Conservation (phyloP, 306 rosid species). For the Rosa multiflora region DNA sequence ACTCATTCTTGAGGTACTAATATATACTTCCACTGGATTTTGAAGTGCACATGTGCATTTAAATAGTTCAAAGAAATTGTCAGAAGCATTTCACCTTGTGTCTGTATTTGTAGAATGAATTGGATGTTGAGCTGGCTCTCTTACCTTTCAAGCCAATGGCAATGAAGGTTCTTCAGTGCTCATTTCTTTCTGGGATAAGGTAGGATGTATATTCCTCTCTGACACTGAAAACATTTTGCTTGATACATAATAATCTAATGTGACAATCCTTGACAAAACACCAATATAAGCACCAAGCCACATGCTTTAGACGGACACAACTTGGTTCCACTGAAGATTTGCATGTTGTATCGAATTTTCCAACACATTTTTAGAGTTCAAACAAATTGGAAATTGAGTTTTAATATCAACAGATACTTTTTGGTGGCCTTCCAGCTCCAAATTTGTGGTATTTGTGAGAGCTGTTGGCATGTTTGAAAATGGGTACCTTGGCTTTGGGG, state of each 20-base stretch:
- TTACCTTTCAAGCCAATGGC: slow-evolving; percentile 76
- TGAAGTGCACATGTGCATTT: background rate
- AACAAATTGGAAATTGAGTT: background rate
- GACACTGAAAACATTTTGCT: background rate
- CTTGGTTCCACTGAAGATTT: background rate
- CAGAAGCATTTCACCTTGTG: slow-evolving; percentile 17
- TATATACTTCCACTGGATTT: slow-evolving; percentile 11
- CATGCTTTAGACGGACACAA: background rate
- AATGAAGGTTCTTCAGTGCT: slow-evolving; percentile 82
- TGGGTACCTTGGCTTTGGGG: background rate
- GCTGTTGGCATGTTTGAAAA: background rate
- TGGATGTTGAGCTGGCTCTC: slow-evolving; percentile 64
- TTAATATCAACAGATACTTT: background rate
- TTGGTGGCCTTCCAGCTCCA: background rate
- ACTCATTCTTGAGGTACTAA: slow-evolving; percentile 76
- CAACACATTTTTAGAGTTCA: background rate
- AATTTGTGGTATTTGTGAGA: background rate
- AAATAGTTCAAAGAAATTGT: background rate
- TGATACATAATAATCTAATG: background rate
- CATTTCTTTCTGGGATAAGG: slow-evolving; percentile 78
- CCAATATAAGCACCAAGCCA: background rate
- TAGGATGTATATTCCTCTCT: slow-evolving; percentile 27
- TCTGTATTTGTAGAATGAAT: slow-evolving; percentile 47
- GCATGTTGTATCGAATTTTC: background rate
- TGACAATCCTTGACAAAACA: background rate